Evolutionary conservation across 202 grass and related monocot species (phyloP), one percentile per base, ranked within the genome.

Genomic region (Carex arenaria): DNA sequence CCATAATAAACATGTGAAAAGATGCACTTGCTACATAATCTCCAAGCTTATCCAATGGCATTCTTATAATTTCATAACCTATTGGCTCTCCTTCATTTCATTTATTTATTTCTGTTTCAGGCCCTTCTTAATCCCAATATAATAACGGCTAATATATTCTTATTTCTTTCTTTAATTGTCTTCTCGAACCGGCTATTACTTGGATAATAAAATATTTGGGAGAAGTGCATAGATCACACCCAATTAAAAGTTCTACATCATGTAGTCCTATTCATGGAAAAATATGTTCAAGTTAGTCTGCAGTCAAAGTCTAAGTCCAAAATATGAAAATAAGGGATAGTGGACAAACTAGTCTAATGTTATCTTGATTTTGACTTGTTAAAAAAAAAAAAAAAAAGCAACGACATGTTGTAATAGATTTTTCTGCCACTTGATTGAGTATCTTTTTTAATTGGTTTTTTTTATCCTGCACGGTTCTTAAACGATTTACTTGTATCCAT

Each of bases 271-370:
- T 49, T 82, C 28, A 49, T 53, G 15, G 43, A 32, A 82, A 69
- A 45, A 82, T 28, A 69, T 36, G 42, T 64, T 54, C 47, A 57
- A 69, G 62, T 54, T 56, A 2, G 19, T 82, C 80, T 69, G 3
- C 28, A 4, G 73, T 78, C 73, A 78, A 77, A 78, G 73, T 78
- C 28, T 19, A 78, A 59, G 73, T 34, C 26, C 13, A 11, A 59
- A 3, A n/a, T 60, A 78, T 78, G 73, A 59, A 78, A 59, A 3
- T 38, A 19, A 4, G 30, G 12, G 49, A 57, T 40, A 78, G 38
- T 38, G 31, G 53, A 32, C 53, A 60, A 77, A 30, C 3, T 57
- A n/a, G 51, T 78, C 7, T 9, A 78, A 19, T 59, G 73, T 20
- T 59, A 36, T 59, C 52, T 59, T 72, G 3, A 77, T 13, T 77